phyloP scores from a whole-genome alignment of 176 grass and related monocot genomes.

The Chloris gayana region DNA sequence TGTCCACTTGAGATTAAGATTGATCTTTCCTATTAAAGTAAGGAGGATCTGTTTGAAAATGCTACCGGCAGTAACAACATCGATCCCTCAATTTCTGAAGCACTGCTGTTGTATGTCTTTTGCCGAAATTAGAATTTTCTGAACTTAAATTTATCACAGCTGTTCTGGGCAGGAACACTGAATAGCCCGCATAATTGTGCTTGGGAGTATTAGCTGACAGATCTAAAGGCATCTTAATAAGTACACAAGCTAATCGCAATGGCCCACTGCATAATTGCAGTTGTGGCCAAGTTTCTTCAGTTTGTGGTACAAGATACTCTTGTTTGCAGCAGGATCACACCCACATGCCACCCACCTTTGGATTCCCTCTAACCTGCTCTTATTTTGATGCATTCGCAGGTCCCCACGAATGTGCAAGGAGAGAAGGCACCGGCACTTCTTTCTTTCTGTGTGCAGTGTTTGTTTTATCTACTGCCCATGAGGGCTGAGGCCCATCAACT shows the following conservation, averaged over 20 bases:
- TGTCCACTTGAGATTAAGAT: constrained; percentile 30
- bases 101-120: neutral
- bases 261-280: constrained; percentile 34
- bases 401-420: constrained; percentile 34
- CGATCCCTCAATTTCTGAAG: neutral
- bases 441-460: constrained; percentile 28
- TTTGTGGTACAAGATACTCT: constrained; percentile 26
- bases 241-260: constrained; percentile 13
- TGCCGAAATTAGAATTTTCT: neutral
- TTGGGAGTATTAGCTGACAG: neutral
- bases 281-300: constrained; percentile 31
- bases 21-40: neutral
- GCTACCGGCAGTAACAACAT: neutral
- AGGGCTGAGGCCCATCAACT: constrained; percentile 9
- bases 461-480: constrained; percentile 49
- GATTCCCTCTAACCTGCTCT: constrained; percentile 46
- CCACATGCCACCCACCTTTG: constrained; percentile 55
- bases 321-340: constrained; percentile 41
- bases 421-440: constrained; percentile 20
- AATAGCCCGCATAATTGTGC: neutral
- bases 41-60: constrained; percentile 7
- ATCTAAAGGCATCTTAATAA: neutral
- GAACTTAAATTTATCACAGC: neutral
- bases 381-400: constrained; percentile 50
- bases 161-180: neutral